Base-by-base conservation (phyloP, 805 yeast species). In the Millerozyma miso region DNA sequence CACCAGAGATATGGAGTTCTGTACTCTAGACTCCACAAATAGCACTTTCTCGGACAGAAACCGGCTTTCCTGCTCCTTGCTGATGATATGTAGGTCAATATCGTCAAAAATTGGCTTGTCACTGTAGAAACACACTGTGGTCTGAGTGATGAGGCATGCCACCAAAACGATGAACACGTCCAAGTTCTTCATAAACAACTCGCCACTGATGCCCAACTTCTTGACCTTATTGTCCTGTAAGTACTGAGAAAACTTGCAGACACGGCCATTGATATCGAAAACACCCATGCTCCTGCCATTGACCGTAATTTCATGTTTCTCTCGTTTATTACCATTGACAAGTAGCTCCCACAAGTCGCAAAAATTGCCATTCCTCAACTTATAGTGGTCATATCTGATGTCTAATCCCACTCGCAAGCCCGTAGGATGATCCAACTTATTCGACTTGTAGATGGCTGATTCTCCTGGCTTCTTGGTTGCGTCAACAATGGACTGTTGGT, bases 361-460 rank as follows among this genome's bases (percentile, higher is more conserved):
- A 44, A 88, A 58, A 50, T 79, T 81, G 3, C 96, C 96, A 58
- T 85, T 83, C 51, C 96, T 70, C 17, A 84, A 56, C 48, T 76
- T 77, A 58, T 83, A 85, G 31, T 78, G 81, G 19, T 76, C 70
- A 45, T 70, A 71, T 35, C 87, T 73, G 18, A 89, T 74, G 37
- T 79, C 78, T 42, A 86, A 63, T 0, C 95, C 95, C 2, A 85
- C 75, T 17, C 83, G 71, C 43, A 89, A 68, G 0, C 86, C 83
- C 45, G 77, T 58, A 4, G 88, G 86, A 56, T 79, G 81, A 17
- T 90, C 93, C 26, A 85, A 79, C 50, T 84, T 80, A 37, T 80
- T 79, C 39, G 88, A 83, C 48, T 93, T 74, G 60, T 85, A 82
- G 8, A 85, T 69, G 0, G 96, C 90, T 13, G 90, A 77, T 58